Conservation (phyloP, 768 basidiomycete species). For the Rubroboletus satanas region DNA sequence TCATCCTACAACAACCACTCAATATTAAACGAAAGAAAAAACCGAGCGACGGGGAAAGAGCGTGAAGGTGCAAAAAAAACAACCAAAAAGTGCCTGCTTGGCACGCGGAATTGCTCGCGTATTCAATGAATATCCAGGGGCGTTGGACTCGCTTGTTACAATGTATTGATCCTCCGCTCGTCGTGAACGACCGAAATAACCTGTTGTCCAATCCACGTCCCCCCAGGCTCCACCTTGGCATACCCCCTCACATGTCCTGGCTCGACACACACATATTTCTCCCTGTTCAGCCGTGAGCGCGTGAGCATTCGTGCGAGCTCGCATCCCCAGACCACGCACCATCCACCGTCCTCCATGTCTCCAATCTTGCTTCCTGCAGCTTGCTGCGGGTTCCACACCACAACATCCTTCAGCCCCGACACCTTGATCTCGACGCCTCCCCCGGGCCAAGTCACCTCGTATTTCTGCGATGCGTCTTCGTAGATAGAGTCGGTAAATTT, state of each 20-base stretch:
- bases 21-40: background rate
- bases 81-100: background rate
- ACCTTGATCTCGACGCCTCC: slow-evolving; percentile 53
- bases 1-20: slow-evolving; percentile 9
- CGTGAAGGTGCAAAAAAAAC: background rate
- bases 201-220: slow-evolving; percentile 78
- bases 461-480: slow-evolving; percentile 53
- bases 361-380: slow-evolving; percentile 66
- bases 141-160: background rate
- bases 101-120: background rate
- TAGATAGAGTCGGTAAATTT: slow-evolving; percentile 74
- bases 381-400: slow-evolving; percentile 92
- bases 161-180: slow-evolving; percentile 19
- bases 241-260: slow-evolving; percentile 82
- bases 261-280: slow-evolving; percentile 85
- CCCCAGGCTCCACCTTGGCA: slow-evolving; percentile 54
- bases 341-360: slow-evolving; percentile 90
- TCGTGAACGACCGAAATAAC: slow-evolving; percentile 46
- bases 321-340: slow-evolving; percentile 44
- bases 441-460: slow-evolving; percentile 57
- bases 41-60: background rate
- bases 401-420: slow-evolving; percentile 67
- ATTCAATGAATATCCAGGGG: background rate
- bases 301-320: slow-evolving; percentile 1
- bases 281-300: slow-evolving; percentile 43